phyloP scores from a whole-genome alignment of 352 stramenopile species.

The Bremia lactucae region DNA sequence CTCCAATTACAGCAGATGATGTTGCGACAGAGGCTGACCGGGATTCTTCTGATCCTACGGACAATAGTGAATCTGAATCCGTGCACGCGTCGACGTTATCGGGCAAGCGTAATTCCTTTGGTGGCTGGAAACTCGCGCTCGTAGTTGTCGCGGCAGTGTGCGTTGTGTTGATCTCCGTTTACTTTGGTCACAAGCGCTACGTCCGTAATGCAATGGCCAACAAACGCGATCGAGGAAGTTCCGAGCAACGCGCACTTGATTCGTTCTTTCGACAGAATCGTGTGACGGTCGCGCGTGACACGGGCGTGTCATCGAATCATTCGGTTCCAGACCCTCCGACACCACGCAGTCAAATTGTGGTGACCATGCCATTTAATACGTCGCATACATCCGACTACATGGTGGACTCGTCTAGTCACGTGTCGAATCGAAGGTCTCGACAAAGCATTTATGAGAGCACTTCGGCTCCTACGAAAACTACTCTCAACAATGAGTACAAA shows the following conservation, averaged over 20 bases:
- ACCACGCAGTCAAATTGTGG: slow-evolving; percentile 23
- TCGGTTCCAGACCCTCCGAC: slow-evolving; percentile 25
- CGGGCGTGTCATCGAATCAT: slow-evolving; percentile 10
- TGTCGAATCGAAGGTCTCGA: slow-evolving; percentile 12
- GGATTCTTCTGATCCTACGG: background rate
- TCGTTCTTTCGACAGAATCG: slow-evolving; percentile 43
- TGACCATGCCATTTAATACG: slow-evolving; percentile 14
- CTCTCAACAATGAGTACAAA: slow-evolving; percentile 15
- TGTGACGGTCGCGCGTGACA: slow-evolving; percentile 22
- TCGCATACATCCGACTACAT: slow-evolving; percentile 5
- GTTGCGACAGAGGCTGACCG: slow-evolving; percentile 3
- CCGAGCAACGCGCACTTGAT: slow-evolving; percentile 37
- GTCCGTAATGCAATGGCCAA: slow-evolving; percentile 16
- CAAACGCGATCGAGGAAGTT: slow-evolving; percentile 20
- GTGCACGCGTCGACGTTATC: slow-evolving; percentile 11
- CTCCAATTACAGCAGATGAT: slow-evolving; percentile 22
- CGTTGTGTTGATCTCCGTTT: slow-evolving; percentile 35
- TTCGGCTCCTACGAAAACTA: slow-evolving; percentile 20
- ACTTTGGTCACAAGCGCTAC: slow-evolving; percentile 43
- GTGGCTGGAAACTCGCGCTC: slow-evolving; percentile 27
- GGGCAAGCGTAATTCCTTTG: slow-evolving; percentile 12
- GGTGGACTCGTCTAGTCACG: slow-evolving; percentile 7
- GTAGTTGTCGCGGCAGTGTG: slow-evolving; percentile 39
- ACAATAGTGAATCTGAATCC: slow-evolving; percentile 3
- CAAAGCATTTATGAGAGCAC: slow-evolving; percentile 6